Percentiles rank a stretch among this genome's conserved stretches.
phyloP scores from a whole-genome alignment of 495 filamentous ascomycete genomes.

The Penicillium argentinense region DNA sequence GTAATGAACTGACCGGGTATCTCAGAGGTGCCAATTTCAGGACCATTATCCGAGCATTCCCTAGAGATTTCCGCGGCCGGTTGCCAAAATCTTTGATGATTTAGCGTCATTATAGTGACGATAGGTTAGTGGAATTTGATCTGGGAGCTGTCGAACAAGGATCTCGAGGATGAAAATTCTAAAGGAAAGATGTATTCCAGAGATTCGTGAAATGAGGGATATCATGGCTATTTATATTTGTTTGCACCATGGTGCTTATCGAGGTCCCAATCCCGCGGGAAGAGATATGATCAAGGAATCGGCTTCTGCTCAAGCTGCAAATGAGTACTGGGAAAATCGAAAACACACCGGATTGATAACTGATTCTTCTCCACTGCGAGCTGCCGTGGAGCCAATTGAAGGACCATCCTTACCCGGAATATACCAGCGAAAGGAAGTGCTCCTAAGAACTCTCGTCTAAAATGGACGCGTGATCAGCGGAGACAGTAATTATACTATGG shows the following conservation, averaged over 20 bases:
- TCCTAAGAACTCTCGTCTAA: too few species aligned
- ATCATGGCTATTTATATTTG: too few species aligned
- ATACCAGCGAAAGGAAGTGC: background rate
- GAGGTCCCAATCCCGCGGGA: too few species aligned
- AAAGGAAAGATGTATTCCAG: too few species aligned
- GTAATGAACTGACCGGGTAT: background rate
- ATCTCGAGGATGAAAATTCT: too few species aligned
- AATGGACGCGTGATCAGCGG: too few species aligned
- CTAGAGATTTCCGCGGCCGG: background rate
- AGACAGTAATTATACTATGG: background rate
- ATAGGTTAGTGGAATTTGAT: background rate
- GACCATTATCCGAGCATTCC: background rate
- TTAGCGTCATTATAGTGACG: background rate
- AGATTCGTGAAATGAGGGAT: too few species aligned
- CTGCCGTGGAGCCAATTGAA: slow-evolving; percentile 1
- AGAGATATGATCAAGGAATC: too few species aligned
- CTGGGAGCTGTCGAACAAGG: background rate
- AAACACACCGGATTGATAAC: too few species aligned
- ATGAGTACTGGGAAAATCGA: too few species aligned
- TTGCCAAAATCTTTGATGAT: slow-evolving; percentile 3
- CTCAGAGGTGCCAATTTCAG: background rate
- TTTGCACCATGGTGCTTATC: too few species aligned
- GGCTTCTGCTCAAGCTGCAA: too few species aligned
- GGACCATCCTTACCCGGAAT: background rate
- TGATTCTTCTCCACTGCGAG: background rate